Percentiles rank a stretch among this genome's conserved stretches.
phyloP scores from a whole-genome alignment of 148 eudicot genomes.

The Amaranthus palmeri region DNA sequence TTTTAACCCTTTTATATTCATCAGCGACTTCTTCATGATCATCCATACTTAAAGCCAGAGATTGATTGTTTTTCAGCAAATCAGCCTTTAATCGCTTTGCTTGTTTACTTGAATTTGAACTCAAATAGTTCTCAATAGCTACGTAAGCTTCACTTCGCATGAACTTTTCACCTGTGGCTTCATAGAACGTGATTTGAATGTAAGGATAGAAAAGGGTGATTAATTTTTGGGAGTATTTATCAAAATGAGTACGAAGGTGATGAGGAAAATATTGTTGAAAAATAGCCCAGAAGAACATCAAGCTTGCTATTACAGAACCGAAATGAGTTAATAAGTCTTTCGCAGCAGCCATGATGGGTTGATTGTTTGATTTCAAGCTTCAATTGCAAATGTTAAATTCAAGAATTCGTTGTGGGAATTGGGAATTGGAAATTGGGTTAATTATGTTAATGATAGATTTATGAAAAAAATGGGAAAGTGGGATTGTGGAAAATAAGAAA shows the following conservation, averaged over 20 bases:
- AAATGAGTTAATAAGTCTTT: slow-evolving; percentile 12
- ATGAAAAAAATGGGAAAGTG: no score
- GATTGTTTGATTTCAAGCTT: no score
- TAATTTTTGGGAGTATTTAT: slow-evolving; percentile 21
- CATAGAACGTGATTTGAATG: slow-evolving; percentile 40
- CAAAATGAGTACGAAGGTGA: slow-evolving; percentile 13
- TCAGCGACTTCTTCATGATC: slow-evolving; percentile 47
- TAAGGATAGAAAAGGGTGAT: slow-evolving; percentile 29
- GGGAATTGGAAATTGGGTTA: not conserved
- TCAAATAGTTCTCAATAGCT: slow-evolving; percentile 35
- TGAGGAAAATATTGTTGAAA: slow-evolving; percentile 37
- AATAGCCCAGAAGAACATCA: slow-evolving; percentile 44
- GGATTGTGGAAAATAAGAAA: no score
- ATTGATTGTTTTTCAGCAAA: slow-evolving; percentile 14
- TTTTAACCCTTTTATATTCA: slow-evolving; percentile 31
- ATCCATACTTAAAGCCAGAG: slow-evolving; percentile 33
- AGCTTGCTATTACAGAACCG: slow-evolving; percentile 28
- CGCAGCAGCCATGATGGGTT: not conserved
- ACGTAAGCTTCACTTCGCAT: slow-evolving; percentile 37
- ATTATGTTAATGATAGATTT: not conserved
- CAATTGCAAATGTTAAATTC: not conserved
- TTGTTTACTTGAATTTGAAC: slow-evolving; percentile 22
- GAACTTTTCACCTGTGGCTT: slow-evolving; percentile 28
- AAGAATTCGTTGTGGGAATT: not conserved
- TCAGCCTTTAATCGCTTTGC: slow-evolving; percentile 44